phyloP scores from a whole-genome alignment of 352 stramenopile genomes.

The Phytophthora cajani region DNA sequence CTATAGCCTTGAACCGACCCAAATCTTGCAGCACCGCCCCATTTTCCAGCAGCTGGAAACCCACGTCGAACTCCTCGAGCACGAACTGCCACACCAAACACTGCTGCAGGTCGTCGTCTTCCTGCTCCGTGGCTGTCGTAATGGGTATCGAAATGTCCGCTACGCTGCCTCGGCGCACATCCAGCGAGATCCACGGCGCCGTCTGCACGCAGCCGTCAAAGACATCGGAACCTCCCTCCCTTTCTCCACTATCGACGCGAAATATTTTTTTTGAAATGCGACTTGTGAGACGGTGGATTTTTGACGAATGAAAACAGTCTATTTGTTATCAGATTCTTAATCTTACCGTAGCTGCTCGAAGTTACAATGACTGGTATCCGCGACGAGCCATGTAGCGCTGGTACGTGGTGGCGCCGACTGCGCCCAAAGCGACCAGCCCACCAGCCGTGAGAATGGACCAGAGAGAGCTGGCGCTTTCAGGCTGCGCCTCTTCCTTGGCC shows the following conservation, averaged over 20 bases:
- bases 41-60: constrained; percentile 68
- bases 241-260: constrained; percentile 24
- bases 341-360: neutral
- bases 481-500: constrained; percentile 11
- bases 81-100: constrained; percentile 71
- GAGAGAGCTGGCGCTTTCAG: constrained; percentile 8
- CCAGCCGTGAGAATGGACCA: constrained; percentile 50
- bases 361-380: constrained; percentile 51
- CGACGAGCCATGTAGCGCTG: constrained; percentile 53
- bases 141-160: constrained; percentile 55
- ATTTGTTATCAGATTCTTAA: constrained; percentile 23
- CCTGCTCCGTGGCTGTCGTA: constrained; percentile 11
- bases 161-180: constrained; percentile 58
- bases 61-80: constrained; percentile 66
- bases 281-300: constrained; percentile 28
- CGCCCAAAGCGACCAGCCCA: constrained; percentile 47
- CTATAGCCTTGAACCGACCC: constrained; percentile 44
- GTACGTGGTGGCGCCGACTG: constrained; percentile 48
- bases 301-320: constrained; percentile 42
- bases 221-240: constrained; percentile 13
- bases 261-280: constrained; percentile 22
- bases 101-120: constrained; percentile 28
- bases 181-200: constrained; percentile 52
- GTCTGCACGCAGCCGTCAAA: constrained; percentile 46
- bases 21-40: constrained; percentile 38